A percentile compares a stretch with the other conserved stretches of the same genome.
These are phyloP conservation scores for Taiwanofungus camphoratus DNA, from an alignment of 1,284 basidiomycete genomes.

Conservation along the genomic window DNA sequence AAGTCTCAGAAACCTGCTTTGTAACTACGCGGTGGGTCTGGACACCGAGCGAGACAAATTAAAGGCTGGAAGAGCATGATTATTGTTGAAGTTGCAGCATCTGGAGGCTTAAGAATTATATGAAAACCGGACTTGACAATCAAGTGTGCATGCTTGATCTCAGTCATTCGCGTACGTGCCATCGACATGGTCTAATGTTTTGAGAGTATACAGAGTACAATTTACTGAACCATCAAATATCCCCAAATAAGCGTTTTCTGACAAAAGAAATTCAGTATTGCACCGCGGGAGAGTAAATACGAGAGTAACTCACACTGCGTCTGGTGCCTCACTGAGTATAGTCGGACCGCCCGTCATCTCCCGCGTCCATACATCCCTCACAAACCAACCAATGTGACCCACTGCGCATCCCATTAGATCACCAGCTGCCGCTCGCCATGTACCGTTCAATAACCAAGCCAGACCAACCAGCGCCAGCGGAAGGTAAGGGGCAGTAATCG, in stretches of 20 bases:
- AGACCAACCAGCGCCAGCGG: slow-evolving; percentile 87
- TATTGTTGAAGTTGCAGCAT: too few relatives aligned
- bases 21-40: too few relatives aligned
- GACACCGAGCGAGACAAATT: too few relatives aligned
- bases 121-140: too few relatives aligned
- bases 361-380: slow-evolving; percentile 90
- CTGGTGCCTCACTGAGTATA: slow-evolving; percentile 75
- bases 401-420: slow-evolving; percentile 87
- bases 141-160: too few relatives aligned
- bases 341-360: slow-evolving; percentile 82
- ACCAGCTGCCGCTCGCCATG: slow-evolving; percentile 79
- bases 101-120: too few relatives aligned
- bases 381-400: slow-evolving; percentile 89
- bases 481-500: slow-evolving; percentile 93
- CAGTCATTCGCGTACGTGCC: too few relatives aligned
- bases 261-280: slow-evolving; percentile 6
- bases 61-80: too few relatives aligned
- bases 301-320: slow-evolving; percentile 59
- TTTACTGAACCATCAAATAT: slow-evolving; percentile 25
- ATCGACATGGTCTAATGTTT: too few relatives aligned
- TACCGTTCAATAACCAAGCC: slow-evolving; percentile 86
- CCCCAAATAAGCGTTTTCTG: slow-evolving; percentile 65
- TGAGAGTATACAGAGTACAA: too few relatives aligned
- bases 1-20: too few relatives aligned
- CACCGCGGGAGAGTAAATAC: background rate